These are phyloP conservation scores for Diversispora eburnea DNA, from an alignment of 192 early-diverging fungal species.

Conservation along the genomic window DNA sequence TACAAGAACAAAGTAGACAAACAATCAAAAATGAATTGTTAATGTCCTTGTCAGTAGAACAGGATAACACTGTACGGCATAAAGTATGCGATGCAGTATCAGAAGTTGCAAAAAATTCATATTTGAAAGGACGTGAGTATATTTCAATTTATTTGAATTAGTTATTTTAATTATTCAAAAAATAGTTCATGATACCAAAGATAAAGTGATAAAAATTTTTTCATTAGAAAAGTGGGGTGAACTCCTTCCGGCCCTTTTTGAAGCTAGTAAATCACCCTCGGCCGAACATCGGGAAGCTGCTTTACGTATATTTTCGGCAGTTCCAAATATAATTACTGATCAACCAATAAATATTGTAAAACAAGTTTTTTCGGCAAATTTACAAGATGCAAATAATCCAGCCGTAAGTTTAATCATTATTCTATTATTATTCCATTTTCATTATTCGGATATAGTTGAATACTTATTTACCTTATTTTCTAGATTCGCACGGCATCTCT, in stretches of 20 bases:
- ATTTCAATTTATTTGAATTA: not conserved
- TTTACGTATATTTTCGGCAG: conserved; percentile 84
- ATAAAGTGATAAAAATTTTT: conserved; percentile 2
- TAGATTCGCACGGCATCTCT: conserved; percentile 72
- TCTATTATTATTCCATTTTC: not conserved
- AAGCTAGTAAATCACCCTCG: conserved; percentile 73
- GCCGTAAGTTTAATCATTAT: conserved; percentile 24
- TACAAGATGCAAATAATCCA: conserved; percentile 65
- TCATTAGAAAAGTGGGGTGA: conserved; percentile 73
- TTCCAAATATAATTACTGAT: conserved; percentile 72
- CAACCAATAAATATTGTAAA: conserved; percentile 70
- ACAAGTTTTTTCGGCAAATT: conserved; percentile 66
- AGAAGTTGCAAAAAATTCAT: conserved; percentile 71
- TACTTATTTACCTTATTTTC: conserved; percentile 1
- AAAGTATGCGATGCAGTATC: conserved; percentile 94
- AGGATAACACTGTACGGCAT: conserved; percentile 68
- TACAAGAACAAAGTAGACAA: conserved; percentile 60
- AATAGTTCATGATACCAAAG: not conserved
- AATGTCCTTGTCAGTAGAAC: conserved; percentile 72
- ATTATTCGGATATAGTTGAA: not conserved
- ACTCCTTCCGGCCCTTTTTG: conserved; percentile 73
- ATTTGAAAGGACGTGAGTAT: conserved; percentile 48
- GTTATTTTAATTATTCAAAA: not conserved
- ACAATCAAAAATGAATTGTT: conserved; percentile 76
- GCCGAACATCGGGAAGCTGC: conserved; percentile 80